These are phyloP conservation scores for Fusarium brevicatenulatum DNA, from an alignment of 2,329 filamentous ascomycete genomes.

Conservation along the genomic window DNA sequence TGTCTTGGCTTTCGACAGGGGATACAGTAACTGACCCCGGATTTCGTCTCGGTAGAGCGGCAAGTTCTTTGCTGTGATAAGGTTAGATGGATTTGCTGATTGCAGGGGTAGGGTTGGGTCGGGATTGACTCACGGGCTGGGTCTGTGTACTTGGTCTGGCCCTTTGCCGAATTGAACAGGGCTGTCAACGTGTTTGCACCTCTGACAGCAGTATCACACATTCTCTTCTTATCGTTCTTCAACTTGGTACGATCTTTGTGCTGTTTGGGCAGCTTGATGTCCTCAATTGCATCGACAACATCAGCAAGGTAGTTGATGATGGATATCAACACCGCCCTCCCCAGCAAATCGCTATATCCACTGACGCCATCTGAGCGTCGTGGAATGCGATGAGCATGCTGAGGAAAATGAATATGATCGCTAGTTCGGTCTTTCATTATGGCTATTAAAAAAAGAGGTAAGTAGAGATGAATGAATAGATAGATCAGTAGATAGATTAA, in stretches of 20 bases:
- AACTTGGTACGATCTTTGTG: constrained; percentile 23
- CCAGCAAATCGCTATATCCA: constrained; percentile 26
- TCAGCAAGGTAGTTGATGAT: constrained; percentile 35
- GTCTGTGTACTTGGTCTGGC: constrained; percentile 30
- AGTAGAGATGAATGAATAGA: background rate
- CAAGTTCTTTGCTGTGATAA: constrained; percentile 25
- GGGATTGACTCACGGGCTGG: constrained; percentile 13
- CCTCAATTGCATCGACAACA: constrained; percentile 29
- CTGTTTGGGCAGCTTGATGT: constrained; percentile 26
- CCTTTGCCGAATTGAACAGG: constrained; percentile 28
- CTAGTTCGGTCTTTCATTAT: constrained; percentile 30
- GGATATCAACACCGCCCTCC: constrained; percentile 32
- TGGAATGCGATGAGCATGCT: constrained; percentile 27
- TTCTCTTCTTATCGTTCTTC: constrained; percentile 23
- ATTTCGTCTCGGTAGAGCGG: constrained; percentile 31
- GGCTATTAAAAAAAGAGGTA: constrained; percentile 12
- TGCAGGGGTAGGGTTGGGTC: background rate
- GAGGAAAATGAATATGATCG: constrained; percentile 32
- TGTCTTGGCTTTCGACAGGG: constrained; percentile 26
- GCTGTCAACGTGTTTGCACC: constrained; percentile 29
- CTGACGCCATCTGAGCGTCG: constrained; percentile 20
- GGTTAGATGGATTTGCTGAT: background rate
- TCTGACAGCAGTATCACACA: constrained; percentile 27
- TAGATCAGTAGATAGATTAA: background rate
- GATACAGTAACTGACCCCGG: constrained; percentile 21